Evolutionary conservation across 345 rosid genomes (phyloP).

Genomic region (Euphorbia tirucalli): DNA sequence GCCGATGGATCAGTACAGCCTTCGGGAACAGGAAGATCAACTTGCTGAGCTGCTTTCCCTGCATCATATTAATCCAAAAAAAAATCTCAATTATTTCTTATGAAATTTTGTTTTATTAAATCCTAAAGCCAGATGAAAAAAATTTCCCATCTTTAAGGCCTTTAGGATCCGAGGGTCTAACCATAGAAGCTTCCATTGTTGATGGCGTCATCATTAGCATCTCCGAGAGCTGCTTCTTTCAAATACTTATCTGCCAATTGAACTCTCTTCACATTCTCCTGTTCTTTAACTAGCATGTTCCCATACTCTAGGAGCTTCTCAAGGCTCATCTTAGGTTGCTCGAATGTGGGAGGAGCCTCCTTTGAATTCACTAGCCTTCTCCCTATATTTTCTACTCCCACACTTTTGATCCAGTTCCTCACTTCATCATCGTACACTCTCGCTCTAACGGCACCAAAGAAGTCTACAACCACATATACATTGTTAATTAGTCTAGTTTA

Average conservation of each 20-base stretch:
- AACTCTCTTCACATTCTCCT: conserved; percentile 57
- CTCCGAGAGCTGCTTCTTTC: conserved; percentile 57
- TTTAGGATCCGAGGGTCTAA: conserved; percentile 28
- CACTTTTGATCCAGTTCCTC: conserved; percentile 40
- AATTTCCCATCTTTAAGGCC: conserved; percentile 15
- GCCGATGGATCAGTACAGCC: conserved; percentile 48
- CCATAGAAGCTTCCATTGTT: conserved; percentile 39
- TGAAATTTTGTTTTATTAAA: background rate
- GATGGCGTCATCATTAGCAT: conserved; percentile 44
- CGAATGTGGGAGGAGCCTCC: conserved; percentile 55
- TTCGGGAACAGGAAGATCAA: conserved; percentile 39
- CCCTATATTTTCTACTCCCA: conserved; percentile 46
- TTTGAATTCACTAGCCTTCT: conserved; percentile 48
- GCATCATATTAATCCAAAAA: conserved; percentile 22
- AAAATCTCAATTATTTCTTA: background rate
- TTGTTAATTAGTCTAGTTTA: too few species aligned
- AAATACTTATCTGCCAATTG: conserved; percentile 49
- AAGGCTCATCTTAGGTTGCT: conserved; percentile 47
- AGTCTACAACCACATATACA: conserved; percentile 25
- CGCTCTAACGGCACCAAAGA: conserved; percentile 54
- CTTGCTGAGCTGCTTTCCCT: conserved; percentile 52
- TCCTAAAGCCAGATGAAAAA: conserved; percentile 15
- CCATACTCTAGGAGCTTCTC: conserved; percentile 47
- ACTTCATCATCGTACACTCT: conserved; percentile 63
- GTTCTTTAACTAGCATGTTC: conserved; percentile 52